Conservation (phyloP, 176 grass and related monocot species). For the Lolium multiflorum region DNA sequence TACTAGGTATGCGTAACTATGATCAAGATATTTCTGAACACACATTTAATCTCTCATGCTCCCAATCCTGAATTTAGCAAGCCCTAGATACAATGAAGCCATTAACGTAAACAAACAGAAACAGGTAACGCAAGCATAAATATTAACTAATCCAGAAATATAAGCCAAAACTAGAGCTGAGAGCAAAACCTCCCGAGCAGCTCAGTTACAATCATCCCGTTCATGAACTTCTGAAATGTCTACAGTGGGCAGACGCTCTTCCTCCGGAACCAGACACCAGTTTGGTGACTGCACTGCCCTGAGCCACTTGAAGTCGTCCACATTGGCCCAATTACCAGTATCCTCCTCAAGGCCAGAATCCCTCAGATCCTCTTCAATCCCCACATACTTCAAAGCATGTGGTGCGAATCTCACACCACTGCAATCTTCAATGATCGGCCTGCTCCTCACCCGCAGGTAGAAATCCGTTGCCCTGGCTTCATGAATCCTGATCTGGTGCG, state of each 20-base stretch:
- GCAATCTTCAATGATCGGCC: constrained; percentile 91
- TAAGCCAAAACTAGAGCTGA: not conserved
- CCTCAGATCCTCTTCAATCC: constrained; percentile 70
- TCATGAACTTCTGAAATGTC: constrained; percentile 61
- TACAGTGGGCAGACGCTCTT: constrained; percentile 51
- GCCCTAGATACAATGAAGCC: not conserved
- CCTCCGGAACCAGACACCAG: constrained; percentile 75
- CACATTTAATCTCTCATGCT: not conserved
- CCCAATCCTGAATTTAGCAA: constrained; percentile 15
- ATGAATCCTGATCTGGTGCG: constrained; percentile 92
- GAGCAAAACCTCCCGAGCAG: not conserved
- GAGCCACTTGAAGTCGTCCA: constrained; percentile 97
- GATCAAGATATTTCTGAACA: constrained; percentile 15
- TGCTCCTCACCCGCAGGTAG: constrained; percentile 80
- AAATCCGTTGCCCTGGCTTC: constrained; percentile 72
- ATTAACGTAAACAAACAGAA: not conserved
- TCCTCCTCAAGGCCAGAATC: constrained; percentile 71
- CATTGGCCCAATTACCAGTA: constrained; percentile 80
- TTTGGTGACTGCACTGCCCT: constrained; percentile 88
- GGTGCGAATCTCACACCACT: constrained; percentile 83
- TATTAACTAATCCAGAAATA: not conserved
- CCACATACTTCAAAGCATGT: constrained; percentile 64
- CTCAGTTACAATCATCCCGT: constrained; percentile 20
- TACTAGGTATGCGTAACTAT: not conserved
- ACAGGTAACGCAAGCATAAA: constrained; percentile 16